Evolutionary conservation across 129 eudicot species (phyloP), one percentile per base, ranked within the genome.

Genomic region (Flaveria trinervia): DNA sequence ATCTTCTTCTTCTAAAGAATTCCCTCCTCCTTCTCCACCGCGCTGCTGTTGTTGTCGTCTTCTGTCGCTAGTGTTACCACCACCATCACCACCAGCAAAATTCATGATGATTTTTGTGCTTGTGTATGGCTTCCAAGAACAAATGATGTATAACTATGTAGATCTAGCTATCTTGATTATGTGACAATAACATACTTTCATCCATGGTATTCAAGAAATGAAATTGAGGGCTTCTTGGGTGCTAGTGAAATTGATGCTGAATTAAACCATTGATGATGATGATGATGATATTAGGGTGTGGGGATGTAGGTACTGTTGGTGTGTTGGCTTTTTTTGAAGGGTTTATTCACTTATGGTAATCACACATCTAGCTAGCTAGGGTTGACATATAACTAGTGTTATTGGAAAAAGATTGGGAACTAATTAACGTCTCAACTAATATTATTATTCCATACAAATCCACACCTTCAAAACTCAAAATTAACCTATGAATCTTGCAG

Each of bases 291-390:
- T 8, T 74, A 73, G 67, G 60, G 68, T 68, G 75, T 80, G 84
- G 83, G 75, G 84, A 43, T 73, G 70, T 68, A 74, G 30, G 84
- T 80, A 80, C 84, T 80, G 49, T 80, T 80, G 79, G 54, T 80
- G 84, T 80, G 84, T 80, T 80, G 84, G 84, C 84, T 80, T 80
- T 80, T 80, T 80, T 41, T n/a, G 22, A 26, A 80, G 84, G 76
- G 84, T 68, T 80, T 80, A 80, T 68, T 74, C 75, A 74, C 79
- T 74, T 74, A 80, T 74, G 80, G 84, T 67, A 74, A 74, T 74
- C 80, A 80, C 74, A 80, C 84, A 56, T 80, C 46, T 80, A 80
- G 71, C 80, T 55, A 44, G 56, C 84, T 80, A 80, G 84, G 84
- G 84, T 80, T 80, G 80, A 80, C 80, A 74, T 74, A 80, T 74